A percentile compares a stretch with the other conserved stretches of the same genome.
Evolutionary conservation across 495 filamentous ascomycete genomes (phyloP).

Genomic region (Aspergillus heteromorphus): DNA sequence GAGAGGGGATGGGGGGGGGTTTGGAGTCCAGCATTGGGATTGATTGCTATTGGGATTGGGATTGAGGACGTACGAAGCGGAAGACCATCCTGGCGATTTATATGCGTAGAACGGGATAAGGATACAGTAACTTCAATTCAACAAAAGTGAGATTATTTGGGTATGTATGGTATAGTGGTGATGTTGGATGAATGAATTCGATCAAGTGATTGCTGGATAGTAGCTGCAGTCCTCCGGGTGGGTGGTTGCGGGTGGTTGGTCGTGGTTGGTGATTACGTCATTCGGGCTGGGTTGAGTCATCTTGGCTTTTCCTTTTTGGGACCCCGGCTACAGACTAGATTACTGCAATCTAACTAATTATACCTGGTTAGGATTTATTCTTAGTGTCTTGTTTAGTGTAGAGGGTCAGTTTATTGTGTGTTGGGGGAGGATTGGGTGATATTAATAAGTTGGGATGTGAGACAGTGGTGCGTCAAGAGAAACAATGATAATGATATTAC

Average conservation of each 20-base stretch:
- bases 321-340: neutral
- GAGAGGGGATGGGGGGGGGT: neutral
- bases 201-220: too few relatives aligned
- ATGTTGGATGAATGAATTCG: neutral
- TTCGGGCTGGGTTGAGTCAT: neutral
- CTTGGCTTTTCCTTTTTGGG: neutral
- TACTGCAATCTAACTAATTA: neutral
- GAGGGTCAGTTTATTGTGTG: neutral
- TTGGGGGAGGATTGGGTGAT: neutral
- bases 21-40: too few relatives aligned
- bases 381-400: neutral
- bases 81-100: slow-evolving; percentile 33
- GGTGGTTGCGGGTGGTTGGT: neutral
- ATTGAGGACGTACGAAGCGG: slow-evolving; percentile 33
- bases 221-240: too few relatives aligned
- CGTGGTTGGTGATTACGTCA: slow-evolving; percentile 12
- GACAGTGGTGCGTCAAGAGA: too few relatives aligned
- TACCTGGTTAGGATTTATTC: neutral
- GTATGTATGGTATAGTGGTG: neutral
- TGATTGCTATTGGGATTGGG: neutral
- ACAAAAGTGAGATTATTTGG: too few relatives aligned
- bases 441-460: too few relatives aligned
- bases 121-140: too few relatives aligned
- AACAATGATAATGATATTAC: too few relatives aligned
- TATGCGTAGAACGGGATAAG: too few relatives aligned